These are phyloP conservation scores for Geotrichum candidum DNA, from an alignment of 1,139 yeast species.

Conservation along the genomic window DNA sequence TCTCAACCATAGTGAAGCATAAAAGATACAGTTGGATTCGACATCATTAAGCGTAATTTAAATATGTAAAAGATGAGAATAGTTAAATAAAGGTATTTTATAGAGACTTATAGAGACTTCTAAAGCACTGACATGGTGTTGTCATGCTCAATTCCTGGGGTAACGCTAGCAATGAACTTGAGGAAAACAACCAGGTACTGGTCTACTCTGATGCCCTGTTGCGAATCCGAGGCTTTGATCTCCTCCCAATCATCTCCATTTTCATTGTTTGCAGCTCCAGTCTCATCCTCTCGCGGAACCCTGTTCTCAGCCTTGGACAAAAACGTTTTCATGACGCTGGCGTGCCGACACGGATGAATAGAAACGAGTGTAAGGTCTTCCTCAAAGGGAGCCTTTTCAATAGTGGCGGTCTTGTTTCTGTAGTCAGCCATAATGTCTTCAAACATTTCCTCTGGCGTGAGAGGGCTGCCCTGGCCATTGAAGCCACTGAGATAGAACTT, in stretches of 20 bases:
- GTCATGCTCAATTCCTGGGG: conserved; percentile 96
- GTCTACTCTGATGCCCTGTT: conserved; percentile 67
- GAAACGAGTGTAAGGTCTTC: conserved; percentile 77
- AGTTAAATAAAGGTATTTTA: background rate
- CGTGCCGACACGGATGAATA: conserved; percentile 94
- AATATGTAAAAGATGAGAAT: background rate
- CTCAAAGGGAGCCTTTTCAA: conserved; percentile 84
- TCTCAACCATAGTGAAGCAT: background rate
- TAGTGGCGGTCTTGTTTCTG: conserved; percentile 92
- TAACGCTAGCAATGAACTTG: conserved; percentile 92
- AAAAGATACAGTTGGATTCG: background rate
- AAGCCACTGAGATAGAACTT: conserved; percentile 89
- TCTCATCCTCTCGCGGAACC: conserved; percentile 33
- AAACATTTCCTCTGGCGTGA: conserved; percentile 85
- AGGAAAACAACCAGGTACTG: conserved; percentile 83
- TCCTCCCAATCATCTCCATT: conserved; percentile 38
- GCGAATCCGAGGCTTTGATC: conserved; percentile 28
- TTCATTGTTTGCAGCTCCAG: conserved; percentile 20
- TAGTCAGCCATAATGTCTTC: conserved; percentile 90
- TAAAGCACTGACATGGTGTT: conserved; percentile 87
- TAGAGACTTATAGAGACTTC: conserved; percentile 7
- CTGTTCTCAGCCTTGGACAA: conserved; percentile 57
- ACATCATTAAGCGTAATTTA: background rate
- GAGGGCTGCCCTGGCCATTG: conserved; percentile 74
- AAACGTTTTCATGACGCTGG: conserved; percentile 85